Conservation (phyloP, 1,284 basidiomycete genomes). For the Papiliotrema terrestris region DNA sequence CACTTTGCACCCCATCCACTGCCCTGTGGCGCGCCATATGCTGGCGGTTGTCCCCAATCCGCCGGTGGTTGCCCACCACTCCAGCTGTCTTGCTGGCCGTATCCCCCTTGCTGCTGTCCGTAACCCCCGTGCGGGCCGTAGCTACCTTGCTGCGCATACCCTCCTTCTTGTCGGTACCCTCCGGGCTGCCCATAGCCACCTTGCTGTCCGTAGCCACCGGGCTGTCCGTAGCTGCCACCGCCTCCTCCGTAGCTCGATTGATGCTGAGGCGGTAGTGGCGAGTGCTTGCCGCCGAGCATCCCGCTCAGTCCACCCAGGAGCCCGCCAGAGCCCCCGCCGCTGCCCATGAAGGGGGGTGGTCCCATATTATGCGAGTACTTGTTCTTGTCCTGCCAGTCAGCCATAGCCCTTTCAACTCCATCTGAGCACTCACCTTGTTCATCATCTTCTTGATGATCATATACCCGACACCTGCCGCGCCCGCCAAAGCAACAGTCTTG, state of each 20-base stretch:
- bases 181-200: conserved; percentile 7
- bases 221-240: neutral
- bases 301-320: conserved; percentile 13
- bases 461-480: neutral
- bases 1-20: neutral
- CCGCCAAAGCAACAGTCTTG: neutral
- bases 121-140: conserved; percentile 1
- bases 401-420: neutral
- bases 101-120: neutral
- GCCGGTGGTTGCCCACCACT: neutral
- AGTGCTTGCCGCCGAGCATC: conserved; percentile 1
- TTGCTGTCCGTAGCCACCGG: neutral
- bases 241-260: conserved; percentile 8
- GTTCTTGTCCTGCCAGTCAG: conserved; percentile 5
- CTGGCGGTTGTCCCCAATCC: neutral
- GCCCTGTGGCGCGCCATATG: conserved; percentile 1
- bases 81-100: neutral
- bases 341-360: conserved; percentile 34
- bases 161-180: conserved; percentile 3
- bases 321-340: conserved; percentile 13
- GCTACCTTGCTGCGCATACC: conserved; percentile 2
- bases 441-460: conserved; percentile 6
- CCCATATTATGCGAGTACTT: conserved; percentile 26
- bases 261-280: neutral
- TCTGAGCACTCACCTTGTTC: conserved; percentile 6